Conservation (phyloP, 306 rosid genomes). For the Cicer cuneatum region DNA sequence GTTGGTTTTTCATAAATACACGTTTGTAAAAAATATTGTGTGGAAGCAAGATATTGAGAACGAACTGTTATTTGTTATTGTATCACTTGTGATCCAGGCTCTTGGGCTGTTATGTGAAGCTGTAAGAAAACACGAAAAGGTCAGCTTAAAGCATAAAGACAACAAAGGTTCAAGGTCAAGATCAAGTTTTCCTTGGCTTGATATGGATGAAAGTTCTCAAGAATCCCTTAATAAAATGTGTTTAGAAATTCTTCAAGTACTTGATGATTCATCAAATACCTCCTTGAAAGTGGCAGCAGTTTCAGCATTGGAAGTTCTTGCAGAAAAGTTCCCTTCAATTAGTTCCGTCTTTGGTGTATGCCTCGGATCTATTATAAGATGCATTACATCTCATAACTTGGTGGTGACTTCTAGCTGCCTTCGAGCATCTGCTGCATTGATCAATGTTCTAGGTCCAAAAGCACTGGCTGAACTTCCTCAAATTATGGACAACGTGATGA, state of each 20-base stretch:
- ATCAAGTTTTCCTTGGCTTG: conserved; percentile 56
- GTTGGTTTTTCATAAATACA: conserved; percentile 18
- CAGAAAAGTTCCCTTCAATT: conserved; percentile 61
- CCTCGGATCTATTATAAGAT: conserved; percentile 65
- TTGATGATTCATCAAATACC: conserved; percentile 61
- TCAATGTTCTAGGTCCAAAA: conserved; percentile 82
- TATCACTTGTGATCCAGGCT: conserved; percentile 64
- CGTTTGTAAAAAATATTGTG: not conserved
- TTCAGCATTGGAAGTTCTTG: conserved; percentile 84
- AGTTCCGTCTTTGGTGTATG: conserved; percentile 62
- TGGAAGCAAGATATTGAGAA: conserved; percentile 5
- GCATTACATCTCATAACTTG: conserved; percentile 52
- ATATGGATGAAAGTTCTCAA: conserved; percentile 60
- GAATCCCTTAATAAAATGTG: conserved; percentile 63
- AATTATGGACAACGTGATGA: conserved; percentile 74
- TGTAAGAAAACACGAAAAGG: conserved; percentile 53
- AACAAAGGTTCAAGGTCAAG: conserved; percentile 50
- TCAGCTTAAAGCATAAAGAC: conserved; percentile 51
- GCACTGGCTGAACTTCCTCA: conserved; percentile 79
- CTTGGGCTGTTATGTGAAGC: conserved; percentile 80
- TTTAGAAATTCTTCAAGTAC: conserved; percentile 59
- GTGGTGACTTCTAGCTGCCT: conserved; percentile 75
- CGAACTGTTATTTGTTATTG: conserved; percentile 36
- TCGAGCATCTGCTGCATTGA: conserved; percentile 70
- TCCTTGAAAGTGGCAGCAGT: conserved; percentile 83